Conservation (phyloP, 129 eudicot genomes). For the Flaveria bidentis region DNA sequence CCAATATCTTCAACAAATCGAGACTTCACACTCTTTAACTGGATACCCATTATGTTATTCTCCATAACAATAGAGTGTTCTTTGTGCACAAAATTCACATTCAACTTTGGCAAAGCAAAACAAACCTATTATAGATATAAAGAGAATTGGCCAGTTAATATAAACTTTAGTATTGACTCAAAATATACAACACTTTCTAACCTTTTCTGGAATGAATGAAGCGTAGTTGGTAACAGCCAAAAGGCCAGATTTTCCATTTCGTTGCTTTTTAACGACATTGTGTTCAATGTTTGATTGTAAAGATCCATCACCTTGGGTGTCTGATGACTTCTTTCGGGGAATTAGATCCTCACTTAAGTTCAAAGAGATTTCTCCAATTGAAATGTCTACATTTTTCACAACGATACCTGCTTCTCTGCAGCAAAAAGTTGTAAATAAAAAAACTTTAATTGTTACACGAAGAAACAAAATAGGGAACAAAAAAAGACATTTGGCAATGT, state of each 20-base stretch:
- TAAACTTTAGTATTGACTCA: conserved; percentile 3
- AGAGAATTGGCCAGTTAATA: conserved; percentile 8
- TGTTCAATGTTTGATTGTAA: conserved; percentile 43
- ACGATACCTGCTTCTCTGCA: conserved; percentile 86
- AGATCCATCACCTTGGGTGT: conserved; percentile 34
- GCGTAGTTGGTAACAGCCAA: conserved; percentile 51
- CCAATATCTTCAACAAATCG: conserved; percentile 83
- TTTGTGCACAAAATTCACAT: conserved; percentile 71
- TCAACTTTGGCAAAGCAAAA: conserved; percentile 75
- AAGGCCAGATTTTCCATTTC: conserved; percentile 45
- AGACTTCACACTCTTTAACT: conserved; percentile 73
- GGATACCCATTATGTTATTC: conserved; percentile 89
- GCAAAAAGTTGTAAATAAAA: conserved; percentile 26
- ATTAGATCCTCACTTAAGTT: conserved; percentile 72
- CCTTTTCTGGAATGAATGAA: conserved; percentile 88
- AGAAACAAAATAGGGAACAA: background rate
- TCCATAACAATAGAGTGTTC: conserved; percentile 63
- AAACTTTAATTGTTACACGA: conserved; percentile 15
- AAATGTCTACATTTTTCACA: conserved; percentile 65
- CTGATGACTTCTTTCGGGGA: conserved; percentile 43
- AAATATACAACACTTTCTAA: conserved; percentile 31
- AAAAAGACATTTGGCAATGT: background rate
- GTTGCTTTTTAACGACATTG: conserved; percentile 37
- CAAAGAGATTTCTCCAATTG: conserved; percentile 63
- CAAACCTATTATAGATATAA: conserved; percentile 50